A percentile compares a stretch with the other conserved stretches of the same genome.
Evolutionary conservation across 768 basidiomycete genomes (phyloP).

Genomic region (Calvatia gigantea): DNA sequence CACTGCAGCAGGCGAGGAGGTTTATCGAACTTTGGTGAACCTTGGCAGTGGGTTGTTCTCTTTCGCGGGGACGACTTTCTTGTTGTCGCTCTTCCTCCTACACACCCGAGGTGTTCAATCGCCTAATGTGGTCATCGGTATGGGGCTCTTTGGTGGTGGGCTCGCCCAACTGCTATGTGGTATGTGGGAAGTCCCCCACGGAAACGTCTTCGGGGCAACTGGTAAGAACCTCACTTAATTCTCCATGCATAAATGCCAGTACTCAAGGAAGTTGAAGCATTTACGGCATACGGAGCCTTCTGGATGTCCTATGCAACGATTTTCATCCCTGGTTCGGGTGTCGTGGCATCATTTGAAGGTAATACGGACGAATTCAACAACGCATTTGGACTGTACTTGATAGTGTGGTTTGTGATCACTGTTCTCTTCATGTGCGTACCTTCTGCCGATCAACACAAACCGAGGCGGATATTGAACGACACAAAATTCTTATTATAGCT

Average conservation of each 20-base stretch:
- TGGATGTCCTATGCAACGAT: slow-evolving; percentile 78
- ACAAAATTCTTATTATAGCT: slow-evolving; percentile 16
- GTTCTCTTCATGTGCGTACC: slow-evolving; percentile 54
- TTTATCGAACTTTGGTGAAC: neutral
- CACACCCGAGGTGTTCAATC: slow-evolving; percentile 41
- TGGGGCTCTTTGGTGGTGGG: slow-evolving; percentile 74
- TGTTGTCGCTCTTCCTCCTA: slow-evolving; percentile 67
- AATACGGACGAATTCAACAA: slow-evolving; percentile 38
- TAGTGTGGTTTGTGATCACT: slow-evolving; percentile 66
- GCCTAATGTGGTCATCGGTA: slow-evolving; percentile 69
- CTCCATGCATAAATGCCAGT: neutral
- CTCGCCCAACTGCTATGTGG: slow-evolving; percentile 79
- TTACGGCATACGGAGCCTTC: slow-evolving; percentile 72
- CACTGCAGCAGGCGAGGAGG: neutral
- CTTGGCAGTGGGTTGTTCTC: slow-evolving; percentile 30
- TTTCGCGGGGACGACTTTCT: slow-evolving; percentile 53
- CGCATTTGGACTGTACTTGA: slow-evolving; percentile 67
- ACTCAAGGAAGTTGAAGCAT: slow-evolving; percentile 36
- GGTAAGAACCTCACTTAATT: slow-evolving; percentile 36
- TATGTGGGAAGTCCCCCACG: slow-evolving; percentile 70
- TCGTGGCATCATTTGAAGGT: slow-evolving; percentile 44
- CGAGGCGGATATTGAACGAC: neutral
- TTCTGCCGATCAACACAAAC: neutral
- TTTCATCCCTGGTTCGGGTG: slow-evolving; percentile 61
- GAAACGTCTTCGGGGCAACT: slow-evolving; percentile 64